Percentiles rank a stretch among this genome's conserved stretches.
These are phyloP conservation scores for Ilex aquifolium DNA, from an alignment of 257 asterid species.

Conservation along the genomic window DNA sequence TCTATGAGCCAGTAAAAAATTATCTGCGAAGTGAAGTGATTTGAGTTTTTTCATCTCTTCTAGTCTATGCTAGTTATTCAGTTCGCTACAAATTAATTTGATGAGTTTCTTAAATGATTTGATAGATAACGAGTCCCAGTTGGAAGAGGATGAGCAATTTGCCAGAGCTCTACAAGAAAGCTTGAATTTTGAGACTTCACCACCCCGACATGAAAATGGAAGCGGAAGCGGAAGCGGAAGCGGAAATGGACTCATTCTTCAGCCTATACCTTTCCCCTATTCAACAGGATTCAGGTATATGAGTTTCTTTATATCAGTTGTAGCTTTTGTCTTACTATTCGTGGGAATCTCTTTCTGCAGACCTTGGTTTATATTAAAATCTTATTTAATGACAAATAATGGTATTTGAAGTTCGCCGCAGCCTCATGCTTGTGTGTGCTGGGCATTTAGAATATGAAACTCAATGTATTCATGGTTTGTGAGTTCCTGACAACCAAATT, in stretches of 20 bases:
- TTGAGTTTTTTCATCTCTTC: too few relatives aligned
- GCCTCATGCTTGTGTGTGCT: too few relatives aligned
- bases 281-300: slow-evolving; percentile 38
- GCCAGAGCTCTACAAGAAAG: slow-evolving; percentile 80
- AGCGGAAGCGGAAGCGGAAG: slow-evolving; percentile 35
- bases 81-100: slow-evolving; percentile 5
- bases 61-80: neutral
- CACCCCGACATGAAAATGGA: slow-evolving; percentile 33
- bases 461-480: too few relatives aligned
- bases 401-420: too few relatives aligned
- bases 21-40: too few relatives aligned
- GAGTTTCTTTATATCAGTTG: neutral
- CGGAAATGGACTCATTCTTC: slow-evolving; percentile 15
- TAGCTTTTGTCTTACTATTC: too few relatives aligned
- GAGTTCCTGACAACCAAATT: too few relatives aligned
- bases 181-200: slow-evolving; percentile 43
- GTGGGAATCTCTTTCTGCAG: too few relatives aligned
- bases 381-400: too few relatives aligned
- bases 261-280: slow-evolving; percentile 42
- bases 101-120: slow-evolving; percentile 8
- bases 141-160: slow-evolving; percentile 67
- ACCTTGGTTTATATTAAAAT: neutral
- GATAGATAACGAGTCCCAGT: slow-evolving; percentile 49
- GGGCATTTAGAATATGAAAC: too few relatives aligned
- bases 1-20: too few relatives aligned